Evolutionary conservation across 2,329 filamentous ascomycete genomes (phyloP).

Genomic region (Escovopsis sp.): DNA sequence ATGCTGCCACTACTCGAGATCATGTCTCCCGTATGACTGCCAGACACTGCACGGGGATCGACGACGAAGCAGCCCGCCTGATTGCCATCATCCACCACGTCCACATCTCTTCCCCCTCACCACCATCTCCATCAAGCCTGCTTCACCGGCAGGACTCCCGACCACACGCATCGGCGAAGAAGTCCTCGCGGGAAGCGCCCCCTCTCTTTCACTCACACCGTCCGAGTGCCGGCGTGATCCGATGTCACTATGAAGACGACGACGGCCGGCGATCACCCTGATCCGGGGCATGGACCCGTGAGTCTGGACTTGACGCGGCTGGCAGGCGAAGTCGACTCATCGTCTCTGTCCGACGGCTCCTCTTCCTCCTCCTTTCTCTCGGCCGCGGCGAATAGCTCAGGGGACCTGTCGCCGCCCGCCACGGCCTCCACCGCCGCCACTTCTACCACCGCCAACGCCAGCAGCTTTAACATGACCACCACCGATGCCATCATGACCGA

Average conservation of each 20-base stretch:
- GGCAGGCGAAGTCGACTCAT: constrained; percentile 10
- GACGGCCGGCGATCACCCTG: constrained; percentile 10
- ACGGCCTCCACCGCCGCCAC: constrained; percentile 1
- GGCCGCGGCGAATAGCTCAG: constrained; percentile 11
- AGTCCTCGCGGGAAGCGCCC: constrained; percentile 2
- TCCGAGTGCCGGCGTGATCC: constrained; percentile 7
- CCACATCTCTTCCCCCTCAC: no score
- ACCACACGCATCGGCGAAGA: constrained; percentile 4
- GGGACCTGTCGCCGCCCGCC: constrained; percentile 12
- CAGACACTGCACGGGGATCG: constrained; percentile 10
- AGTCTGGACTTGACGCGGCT: constrained; percentile 10
- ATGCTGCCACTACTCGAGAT: constrained; percentile 10
- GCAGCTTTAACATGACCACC: no score
- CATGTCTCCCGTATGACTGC: constrained; percentile 10
- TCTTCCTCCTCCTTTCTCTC: constrained; percentile 9
- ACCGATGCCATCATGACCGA: no score
- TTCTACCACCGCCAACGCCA: no score
- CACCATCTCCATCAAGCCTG: no score
- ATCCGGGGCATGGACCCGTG: constrained; percentile 9
- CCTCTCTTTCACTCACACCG: no score
- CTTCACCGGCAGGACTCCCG: constrained; percentile 2
- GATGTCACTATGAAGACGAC: constrained; percentile 13
- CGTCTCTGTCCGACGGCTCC: constrained; percentile 11
- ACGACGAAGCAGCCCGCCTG: constrained; percentile 7
- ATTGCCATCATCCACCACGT: no score